These are phyloP conservation scores for Oryza glumipatula DNA, from an alignment of 176 grass and related monocot species.

Conservation along the genomic window DNA sequence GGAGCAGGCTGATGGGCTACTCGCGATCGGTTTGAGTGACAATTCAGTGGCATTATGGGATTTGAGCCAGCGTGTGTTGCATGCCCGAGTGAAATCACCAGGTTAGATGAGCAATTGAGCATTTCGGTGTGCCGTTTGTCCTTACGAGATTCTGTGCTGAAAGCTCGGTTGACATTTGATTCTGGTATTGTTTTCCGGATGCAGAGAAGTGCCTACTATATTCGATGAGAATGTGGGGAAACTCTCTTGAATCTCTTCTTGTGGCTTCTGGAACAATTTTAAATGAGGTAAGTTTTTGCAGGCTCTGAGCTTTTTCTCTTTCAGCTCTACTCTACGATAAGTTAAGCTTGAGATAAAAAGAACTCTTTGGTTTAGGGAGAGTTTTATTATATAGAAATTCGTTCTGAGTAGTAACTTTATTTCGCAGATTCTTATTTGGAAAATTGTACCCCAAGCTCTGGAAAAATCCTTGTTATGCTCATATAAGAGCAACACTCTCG, in stretches of 20 bases:
- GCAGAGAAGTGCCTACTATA: slow-evolving; percentile 85
- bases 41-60: slow-evolving; percentile 87
- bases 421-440: slow-evolving; percentile 87
- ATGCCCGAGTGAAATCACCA: slow-evolving; percentile 71
- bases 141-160: neutral
- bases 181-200: slow-evolving; percentile 11
- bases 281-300: slow-evolving; percentile 53
- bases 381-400: neutral
- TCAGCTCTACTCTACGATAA: neutral
- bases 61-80: slow-evolving; percentile 33
- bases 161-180: neutral
- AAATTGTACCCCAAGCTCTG: slow-evolving; percentile 33
- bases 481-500: neutral
- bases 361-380: neutral
- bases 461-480: slow-evolving; percentile 23
- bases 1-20: slow-evolving; percentile 56
- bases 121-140: neutral
- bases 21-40: slow-evolving; percentile 82
- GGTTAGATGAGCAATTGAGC: slow-evolving; percentile 37
- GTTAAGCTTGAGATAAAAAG: neutral
- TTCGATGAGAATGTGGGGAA: slow-evolving; percentile 81
- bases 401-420: neutral
- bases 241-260: slow-evolving; percentile 48
- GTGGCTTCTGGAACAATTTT: slow-evolving; percentile 89
- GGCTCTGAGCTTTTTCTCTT: slow-evolving; percentile 2